Percentiles rank a stretch among this genome's conserved stretches.
phyloP scores from a whole-genome alignment of 805 yeast genomes.

The Lachancea nothofagi region DNA sequence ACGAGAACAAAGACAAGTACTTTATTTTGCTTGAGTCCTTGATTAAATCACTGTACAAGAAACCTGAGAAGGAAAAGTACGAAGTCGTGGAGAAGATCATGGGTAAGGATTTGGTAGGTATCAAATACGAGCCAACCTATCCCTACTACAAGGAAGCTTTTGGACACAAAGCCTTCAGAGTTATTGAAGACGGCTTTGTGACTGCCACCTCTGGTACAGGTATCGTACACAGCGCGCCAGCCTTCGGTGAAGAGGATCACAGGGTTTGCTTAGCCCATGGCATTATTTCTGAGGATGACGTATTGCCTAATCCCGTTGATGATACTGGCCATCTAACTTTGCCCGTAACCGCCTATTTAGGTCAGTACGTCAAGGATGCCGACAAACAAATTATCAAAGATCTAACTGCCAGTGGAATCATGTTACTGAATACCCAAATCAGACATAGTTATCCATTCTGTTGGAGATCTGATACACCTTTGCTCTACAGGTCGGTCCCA shows the following conservation, averaged over 20 bases:
- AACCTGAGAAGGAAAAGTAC: constrained; percentile 85
- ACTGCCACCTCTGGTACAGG: constrained; percentile 97
- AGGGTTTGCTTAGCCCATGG: constrained; percentile 72
- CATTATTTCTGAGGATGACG: constrained; percentile 57
- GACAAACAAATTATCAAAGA: constrained; percentile 84
- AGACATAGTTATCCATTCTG: constrained; percentile 98
- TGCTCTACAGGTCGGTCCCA: constrained; percentile 92
- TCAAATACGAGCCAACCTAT: constrained; percentile 77
- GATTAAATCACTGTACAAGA: constrained; percentile 81
- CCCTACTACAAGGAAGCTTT: constrained; percentile 72
- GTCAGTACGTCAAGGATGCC: constrained; percentile 90
- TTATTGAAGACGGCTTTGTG: constrained; percentile 78
- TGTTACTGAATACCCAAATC: constrained; percentile 74
- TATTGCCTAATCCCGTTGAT: constrained; percentile 93
- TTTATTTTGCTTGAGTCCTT: constrained; percentile 82
- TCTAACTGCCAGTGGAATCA: constrained; percentile 69
- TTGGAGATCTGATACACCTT: constrained; percentile 99
- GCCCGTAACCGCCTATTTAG: constrained; percentile 70
- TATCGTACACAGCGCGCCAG: constrained; percentile 97
- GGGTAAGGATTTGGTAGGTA: constrained; percentile 78
- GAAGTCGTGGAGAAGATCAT: constrained; percentile 72
- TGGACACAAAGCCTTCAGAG: constrained; percentile 74
- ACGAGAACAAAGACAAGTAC: constrained; percentile 76
- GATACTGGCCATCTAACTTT: constrained; percentile 81
- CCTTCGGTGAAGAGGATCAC: constrained; percentile 99